Evolutionary conservation across 139 green algal species (phyloP), one percentile per base, ranked within the genome.

Genomic region (Gonium pectorale): DNA sequence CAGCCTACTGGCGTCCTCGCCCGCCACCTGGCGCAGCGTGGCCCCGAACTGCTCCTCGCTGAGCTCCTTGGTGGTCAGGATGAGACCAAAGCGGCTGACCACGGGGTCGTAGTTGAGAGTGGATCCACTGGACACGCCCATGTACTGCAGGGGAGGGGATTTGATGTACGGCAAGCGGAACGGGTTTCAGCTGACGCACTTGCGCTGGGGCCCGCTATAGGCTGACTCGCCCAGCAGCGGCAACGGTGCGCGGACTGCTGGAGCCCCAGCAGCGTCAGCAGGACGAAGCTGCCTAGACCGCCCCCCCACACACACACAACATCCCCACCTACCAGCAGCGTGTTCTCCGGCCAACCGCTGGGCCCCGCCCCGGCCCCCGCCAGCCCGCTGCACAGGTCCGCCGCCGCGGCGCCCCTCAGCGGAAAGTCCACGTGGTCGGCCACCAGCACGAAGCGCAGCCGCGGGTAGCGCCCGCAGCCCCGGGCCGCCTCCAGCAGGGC

Each of bases 371-470:
- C 33, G 89, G 40, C 6, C 82, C 88, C 38, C 80, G 52, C 70
- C 86, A 80, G 8, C 6, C 71, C 71, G 31, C 71, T 66, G 41
- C 63, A 37, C 37, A 94, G 78, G 44, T 92, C 90, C 6, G 69
- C 51, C 35, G 74, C 84, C 37, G 67, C 19, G 26, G 52, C 62
- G 27, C 80, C 56, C 27, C 81, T 33, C 59, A 92, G 15, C 7
- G 91, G 91, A 9, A 92, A 43, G 26, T 91, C 87, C 46, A 92
- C 74, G 62, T 92, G 88, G 51, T 94, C 91, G 0, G 86, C 87
- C 26, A 91, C 75, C 29, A 92, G 69, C 31, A 92, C 74, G 78
- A 92, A 90, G 49, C 86, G 89, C 62, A 88, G 52, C 33, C 86
- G 89, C 19, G 86, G 89, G 79, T 90, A 92, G 54, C 89, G 77